A percentile compares a stretch with the other conserved stretches of the same genome.
phyloP scores from a whole-genome alignment of 768 basidiomycete genomes.

The Phlebiopsis gigantea region DNA sequence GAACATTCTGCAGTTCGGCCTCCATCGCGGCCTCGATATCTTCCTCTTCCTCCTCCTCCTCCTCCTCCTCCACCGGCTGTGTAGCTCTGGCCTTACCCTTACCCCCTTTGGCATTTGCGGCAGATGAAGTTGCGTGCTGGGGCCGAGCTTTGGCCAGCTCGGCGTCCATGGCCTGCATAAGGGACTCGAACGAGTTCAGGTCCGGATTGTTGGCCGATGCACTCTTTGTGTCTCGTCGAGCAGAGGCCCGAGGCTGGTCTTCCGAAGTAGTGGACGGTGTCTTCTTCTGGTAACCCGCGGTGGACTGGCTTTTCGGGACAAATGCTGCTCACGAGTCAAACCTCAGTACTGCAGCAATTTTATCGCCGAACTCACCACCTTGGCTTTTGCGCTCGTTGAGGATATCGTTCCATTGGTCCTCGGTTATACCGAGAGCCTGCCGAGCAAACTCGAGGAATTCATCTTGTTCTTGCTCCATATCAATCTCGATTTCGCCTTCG shows the following conservation, averaged over 20 bases:
- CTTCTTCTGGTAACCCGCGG: constrained; percentile 1
- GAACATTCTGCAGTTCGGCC: constrained; percentile 64
- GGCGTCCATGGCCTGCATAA: constrained; percentile 94
- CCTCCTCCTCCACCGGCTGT: constrained; percentile 14
- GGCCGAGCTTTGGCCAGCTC: constrained; percentile 52
- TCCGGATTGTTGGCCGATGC: constrained; percentile 43
- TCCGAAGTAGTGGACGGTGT: background rate
- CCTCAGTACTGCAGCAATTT: background rate
- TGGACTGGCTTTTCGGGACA: constrained; percentile 35
- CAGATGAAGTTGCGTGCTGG: constrained; percentile 12
- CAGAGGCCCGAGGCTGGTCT: background rate
- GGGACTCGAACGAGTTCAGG: constrained; percentile 89
- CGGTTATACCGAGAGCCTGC: constrained; percentile 82
- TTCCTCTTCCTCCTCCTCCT: constrained; percentile 21
- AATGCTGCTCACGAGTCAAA: constrained; percentile 40
- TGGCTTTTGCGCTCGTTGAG: constrained; percentile 68
- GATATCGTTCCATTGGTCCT: constrained; percentile 89
- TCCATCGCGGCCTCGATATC: constrained; percentile 87
- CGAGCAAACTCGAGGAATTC: constrained; percentile 95
- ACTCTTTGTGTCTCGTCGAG: constrained; percentile 21
- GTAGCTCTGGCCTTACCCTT: constrained; percentile 42
- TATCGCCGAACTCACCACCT: constrained; percentile 58
- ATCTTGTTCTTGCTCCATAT: constrained; percentile 91
- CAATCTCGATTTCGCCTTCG: constrained; percentile 78
- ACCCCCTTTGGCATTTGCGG: constrained; percentile 28